Evolutionary conservation across 179 eudicot genomes (phyloP), one percentile per base, ranked within the genome.

Genomic region (Nepenthes alata): DNA sequence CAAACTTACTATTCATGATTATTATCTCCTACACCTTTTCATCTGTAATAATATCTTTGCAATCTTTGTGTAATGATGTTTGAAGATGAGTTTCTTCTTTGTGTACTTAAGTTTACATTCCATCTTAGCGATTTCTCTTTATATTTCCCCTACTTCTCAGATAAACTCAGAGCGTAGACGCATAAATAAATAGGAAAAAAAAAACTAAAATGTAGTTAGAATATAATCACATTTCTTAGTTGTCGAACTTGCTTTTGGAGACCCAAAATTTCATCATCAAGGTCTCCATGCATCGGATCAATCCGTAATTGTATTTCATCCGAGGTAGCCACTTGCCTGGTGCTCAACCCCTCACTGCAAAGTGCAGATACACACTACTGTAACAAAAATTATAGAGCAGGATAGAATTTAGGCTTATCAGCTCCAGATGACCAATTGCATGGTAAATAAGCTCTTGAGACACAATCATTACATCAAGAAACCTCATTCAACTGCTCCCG

Each of bases 211-310:
- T 15, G 16, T 38, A 59, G 59, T 34, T 10, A 34, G 2, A 41
- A 52, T 15, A 54, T 1, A 25, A 72, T 74, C 76, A 88, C 97
- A 72, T 80, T 71, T 74, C 73, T 86, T 12, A 91, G 79, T 60
- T 70, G 78, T 34, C 76, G 74, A 74, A 91, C 96, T 77, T 91
- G 96, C 50, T 76, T 78, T 35, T 80, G 82, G 57, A 91, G 96
- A 57, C 94, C 96, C 41, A 53, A 38, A 48, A 88, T 80, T 78
- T 88, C 83, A 38, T 85, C 81, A 68, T 88, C 97, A 59, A 88
- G 72, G 61, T 90, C 97, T 1, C 70, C 91, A 36, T 85, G 91
- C 82, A 87, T 79, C 0, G 97, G 95, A 82, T 91, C 96, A 53
- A 91, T 88, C 67, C 83, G 77, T 66, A 91, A 72, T 67, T 91